Base-by-base conservation (phyloP, 805 yeast genomes). In the Cyberlindnera sargentensis region DNA sequence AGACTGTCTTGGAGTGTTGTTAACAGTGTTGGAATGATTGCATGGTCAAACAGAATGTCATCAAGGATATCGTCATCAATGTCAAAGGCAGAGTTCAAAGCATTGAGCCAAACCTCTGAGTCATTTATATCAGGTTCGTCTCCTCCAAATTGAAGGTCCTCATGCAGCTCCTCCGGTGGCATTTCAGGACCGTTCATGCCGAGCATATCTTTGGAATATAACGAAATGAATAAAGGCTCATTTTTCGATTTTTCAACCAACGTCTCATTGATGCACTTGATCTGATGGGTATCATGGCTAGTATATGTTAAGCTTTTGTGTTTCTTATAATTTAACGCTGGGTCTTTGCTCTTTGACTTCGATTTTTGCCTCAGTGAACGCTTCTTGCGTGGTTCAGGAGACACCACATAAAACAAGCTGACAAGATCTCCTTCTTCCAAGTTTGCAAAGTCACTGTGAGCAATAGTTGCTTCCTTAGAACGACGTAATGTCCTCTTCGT, bases 31-130 rank as follows among this genome's bases (percentile, higher is more conserved):
- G 27, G 31, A 32, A 30, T 30, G 7, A 26, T 34, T 5, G 34
- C 41, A 25, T 39, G 46, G 38, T 36, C 30, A 11, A 32, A 38
- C n/a, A 36, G 34, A 20, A 55, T 35, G 23, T 46, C 52, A 33
- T 36, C 41, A 4, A 44, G 37, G 6, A 51, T 31, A 27, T 53
- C 43, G 6, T 49, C 56, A 36, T 56, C 53, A 23, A 51, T 35
- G 8, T 39, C 49, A 23, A 52, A 51, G 4, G 55, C 55, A 6
- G 47, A 44, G 33, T 52, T 42, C 35, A 53, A 43, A 2, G 51
- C 41, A 9, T 40, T 34, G 6, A 51, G 46, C 53, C 52, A 52
- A 26, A 46, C 53, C 7, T 46, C 48, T 25, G 42, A 44, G 6
- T 46, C 44, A 3, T 42, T 29, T 24, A 30, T 8, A 15, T 29